A percentile compares a stretch with the other conserved stretches of the same genome.
phyloP scores from a whole-genome alignment of 2,329 filamentous ascomycete genomes.

The Aspergillus sp. region DNA sequence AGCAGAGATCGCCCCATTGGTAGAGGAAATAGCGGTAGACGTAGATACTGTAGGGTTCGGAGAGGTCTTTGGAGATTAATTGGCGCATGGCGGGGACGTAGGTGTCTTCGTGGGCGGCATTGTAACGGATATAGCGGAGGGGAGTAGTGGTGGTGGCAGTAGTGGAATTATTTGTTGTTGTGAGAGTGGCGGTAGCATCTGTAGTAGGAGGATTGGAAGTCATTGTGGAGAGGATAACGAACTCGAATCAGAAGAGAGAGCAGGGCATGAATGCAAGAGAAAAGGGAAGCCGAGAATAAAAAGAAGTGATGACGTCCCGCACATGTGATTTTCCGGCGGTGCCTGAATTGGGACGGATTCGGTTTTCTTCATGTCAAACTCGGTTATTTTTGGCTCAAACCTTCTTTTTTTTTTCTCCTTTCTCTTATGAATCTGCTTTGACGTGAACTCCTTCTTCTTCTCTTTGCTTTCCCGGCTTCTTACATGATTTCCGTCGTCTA shows the following conservation, averaged over 20 bases:
- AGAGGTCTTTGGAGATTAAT: conserved; percentile 92
- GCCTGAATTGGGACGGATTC: neutral
- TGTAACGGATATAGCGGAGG: conserved; percentile 62
- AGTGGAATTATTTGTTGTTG: neutral
- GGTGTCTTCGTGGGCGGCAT: conserved; percentile 59
- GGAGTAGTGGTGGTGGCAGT: conserved; percentile 28
- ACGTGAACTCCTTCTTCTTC: neutral
- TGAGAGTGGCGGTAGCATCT: conserved; percentile 4
- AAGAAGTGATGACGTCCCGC: neutral
- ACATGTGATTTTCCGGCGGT: conserved; percentile 18
- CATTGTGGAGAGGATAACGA: conserved; percentile 24
- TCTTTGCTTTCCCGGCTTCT: neutral
- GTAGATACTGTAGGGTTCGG: conserved; percentile 98
- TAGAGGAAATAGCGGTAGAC: conserved; percentile 98
- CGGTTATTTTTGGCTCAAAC: neutral
- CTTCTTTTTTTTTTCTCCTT: conserved; percentile 7
- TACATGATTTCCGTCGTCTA: neutral
- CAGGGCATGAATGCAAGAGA: neutral
- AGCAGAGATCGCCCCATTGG: conserved; percentile 97
- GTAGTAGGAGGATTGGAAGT: conserved; percentile 28
- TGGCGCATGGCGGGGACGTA: conserved; percentile 86
- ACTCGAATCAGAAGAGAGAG: neutral
- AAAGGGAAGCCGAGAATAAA: neutral
- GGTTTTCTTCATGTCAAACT: neutral
- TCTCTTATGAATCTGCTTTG: neutral